These are phyloP conservation scores for Fraxinus albicans DNA, from an alignment of 305 asterid genomes.

Conservation along the genomic window DNA sequence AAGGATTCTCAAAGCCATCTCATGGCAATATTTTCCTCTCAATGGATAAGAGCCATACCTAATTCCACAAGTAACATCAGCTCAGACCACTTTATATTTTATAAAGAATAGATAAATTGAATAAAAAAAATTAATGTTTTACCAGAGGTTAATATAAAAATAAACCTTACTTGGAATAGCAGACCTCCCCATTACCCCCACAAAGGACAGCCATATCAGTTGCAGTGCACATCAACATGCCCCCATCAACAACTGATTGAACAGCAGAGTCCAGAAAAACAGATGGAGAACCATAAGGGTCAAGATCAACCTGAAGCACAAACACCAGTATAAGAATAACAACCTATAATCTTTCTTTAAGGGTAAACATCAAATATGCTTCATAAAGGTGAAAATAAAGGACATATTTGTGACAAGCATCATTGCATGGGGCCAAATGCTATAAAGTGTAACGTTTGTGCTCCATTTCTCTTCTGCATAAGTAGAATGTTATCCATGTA, in stretches of 20 bases:
- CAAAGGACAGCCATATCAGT: constrained; percentile 99
- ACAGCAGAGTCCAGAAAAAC: constrained; percentile 94
- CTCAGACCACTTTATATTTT: neutral
- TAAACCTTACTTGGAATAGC: constrained; percentile 92
- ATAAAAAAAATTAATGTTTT: neutral
- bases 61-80: constrained; percentile 23
- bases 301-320: constrained; percentile 85
- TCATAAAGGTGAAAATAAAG: neutral
- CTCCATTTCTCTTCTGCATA: constrained; percentile 1
- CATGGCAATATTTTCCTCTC: constrained; percentile 95
- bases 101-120: neutral
- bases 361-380: neutral
- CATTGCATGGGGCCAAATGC: neutral
- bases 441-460: neutral
- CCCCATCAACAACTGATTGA: constrained; percentile 92
- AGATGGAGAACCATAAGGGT: constrained; percentile 97
- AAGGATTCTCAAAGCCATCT: constrained; percentile 93
- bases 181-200: constrained; percentile 91
- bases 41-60: constrained; percentile 95
- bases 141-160: constrained; percentile 3
- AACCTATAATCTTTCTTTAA: neutral
- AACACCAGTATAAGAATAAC: neutral
- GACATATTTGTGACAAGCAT: neutral
- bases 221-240: constrained; percentile 93
- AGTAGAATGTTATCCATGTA: neutral